Evolutionary conservation across 768 basidiomycete genomes (phyloP).

Genomic region (Podaxis mareebaensis): DNA sequence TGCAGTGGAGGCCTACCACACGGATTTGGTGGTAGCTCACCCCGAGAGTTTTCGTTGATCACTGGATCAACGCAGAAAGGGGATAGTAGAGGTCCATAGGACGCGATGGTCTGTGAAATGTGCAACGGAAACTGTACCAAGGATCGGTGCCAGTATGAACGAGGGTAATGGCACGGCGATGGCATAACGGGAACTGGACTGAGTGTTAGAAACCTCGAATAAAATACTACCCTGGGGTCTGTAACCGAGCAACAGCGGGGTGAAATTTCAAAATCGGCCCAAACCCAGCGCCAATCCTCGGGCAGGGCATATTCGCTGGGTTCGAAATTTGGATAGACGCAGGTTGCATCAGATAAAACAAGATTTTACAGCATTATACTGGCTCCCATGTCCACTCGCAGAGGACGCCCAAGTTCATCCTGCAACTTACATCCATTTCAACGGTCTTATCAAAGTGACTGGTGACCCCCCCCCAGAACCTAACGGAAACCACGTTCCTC

Average conservation of each 20-base stretch:
- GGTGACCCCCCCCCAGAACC: background rate
- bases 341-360: background rate
- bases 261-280: background rate
- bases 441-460: no score
- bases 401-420: background rate
- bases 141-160: background rate
- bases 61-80: background rate
- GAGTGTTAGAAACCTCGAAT: background rate
- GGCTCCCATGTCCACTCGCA: background rate
- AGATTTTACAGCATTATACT: background rate
- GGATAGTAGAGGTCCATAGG: background rate
- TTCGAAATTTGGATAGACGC: conserved; percentile 1
- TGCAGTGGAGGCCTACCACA: no score
- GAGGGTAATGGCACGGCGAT: background rate
- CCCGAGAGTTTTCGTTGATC: background rate
- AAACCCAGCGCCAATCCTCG: background rate
- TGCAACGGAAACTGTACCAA: background rate
- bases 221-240: background rate
- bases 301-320: conserved; percentile 6
- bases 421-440: background rate
- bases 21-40: background rate
- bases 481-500: conserved; percentile 1
- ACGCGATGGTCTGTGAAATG: background rate
- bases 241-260: background rate
- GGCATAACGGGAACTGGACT: background rate